Evolutionary conservation across 106 monocot species (phyloP), one percentile per base, ranked within the genome.

Genomic region (Ottelia alismoides): DNA sequence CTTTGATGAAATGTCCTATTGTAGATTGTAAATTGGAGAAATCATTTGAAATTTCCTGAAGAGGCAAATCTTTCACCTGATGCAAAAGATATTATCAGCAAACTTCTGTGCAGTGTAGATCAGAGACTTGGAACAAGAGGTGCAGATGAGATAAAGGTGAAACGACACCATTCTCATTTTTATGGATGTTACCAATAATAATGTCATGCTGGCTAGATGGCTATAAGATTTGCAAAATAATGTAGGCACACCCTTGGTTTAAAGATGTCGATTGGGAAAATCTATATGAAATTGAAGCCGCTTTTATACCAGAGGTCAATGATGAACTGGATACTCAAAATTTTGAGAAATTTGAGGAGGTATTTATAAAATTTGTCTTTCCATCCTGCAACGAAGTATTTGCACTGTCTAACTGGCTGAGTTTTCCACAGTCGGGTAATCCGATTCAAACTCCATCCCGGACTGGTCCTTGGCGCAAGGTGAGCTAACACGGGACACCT

Each of bases 331-430:
- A 88, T 57, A 88, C n/a, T n/a, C n/a, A n/a, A n/a, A n/a, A n/a
- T n/a, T n/a, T n/a, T n/a, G n/a, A n/a, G n/a, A n/a, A n/a, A 60
- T 88, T 88, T 60, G 88, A 88, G 30, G 83, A 83, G 88, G 88
- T 88, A 54, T 28, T 17, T 28, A 55, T 55, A 12, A 30, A 2
- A 18, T 20, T 6, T 61, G n/a, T 11, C 28, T 1, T 20, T 1
- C 20, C 56, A 20, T 49, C 2, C 20, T 7, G n/a, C n/a, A n/a
- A n/a, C n/a, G n/a, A n/a, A n/a, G n/a, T 26, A 45, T 25, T 22
- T 58, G 11, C 5, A 2, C 26, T 25, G n/a, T 45, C 25, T 45
- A n/a, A 3, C 2, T 6, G 25, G 11, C n/a, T n/a, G n/a, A n/a
- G n/a, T n/a, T n/a, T n/a, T 26, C 68, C 52, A 57, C 77, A 87